phyloP scores from a whole-genome alignment of 345 rosid species.

The Salix arbutifolia region DNA sequence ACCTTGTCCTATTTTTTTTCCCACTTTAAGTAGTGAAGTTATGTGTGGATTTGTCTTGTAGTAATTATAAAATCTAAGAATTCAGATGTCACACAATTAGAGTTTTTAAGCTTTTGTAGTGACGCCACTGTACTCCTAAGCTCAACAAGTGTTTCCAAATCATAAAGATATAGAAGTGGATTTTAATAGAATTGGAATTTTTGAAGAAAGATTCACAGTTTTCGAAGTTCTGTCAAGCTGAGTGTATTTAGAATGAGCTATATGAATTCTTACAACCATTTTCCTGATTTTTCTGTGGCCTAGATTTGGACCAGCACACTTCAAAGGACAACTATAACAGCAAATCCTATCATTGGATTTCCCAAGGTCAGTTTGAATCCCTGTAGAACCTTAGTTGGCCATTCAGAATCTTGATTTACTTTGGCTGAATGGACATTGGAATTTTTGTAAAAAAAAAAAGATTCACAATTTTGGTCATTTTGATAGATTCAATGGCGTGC shows the following conservation, averaged over 20 bases:
- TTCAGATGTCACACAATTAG: background rate
- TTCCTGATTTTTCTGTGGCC: background rate
- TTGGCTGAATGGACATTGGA: background rate
- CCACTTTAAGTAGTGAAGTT: background rate
- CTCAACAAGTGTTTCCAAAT: background rate
- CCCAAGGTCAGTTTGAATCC: constrained; percentile 66
- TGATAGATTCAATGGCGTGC: constrained; percentile 99
- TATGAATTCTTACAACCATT: background rate
- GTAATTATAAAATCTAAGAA: background rate
- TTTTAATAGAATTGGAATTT: too few species aligned
- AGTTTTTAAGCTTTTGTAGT: background rate
- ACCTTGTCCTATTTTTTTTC: background rate
- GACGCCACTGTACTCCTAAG: background rate
- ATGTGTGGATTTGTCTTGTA: background rate
- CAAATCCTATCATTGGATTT: constrained; percentile 79
- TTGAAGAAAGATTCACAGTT: too few species aligned
- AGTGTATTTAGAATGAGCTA: background rate
- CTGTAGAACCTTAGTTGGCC: background rate
- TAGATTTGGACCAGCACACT: constrained; percentile 99
- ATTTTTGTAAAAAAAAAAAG: background rate
- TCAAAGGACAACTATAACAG: constrained; percentile 84
- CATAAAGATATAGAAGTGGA: background rate
- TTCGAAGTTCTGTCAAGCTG: background rate
- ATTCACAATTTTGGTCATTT: constrained; percentile 3
- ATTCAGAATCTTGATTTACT: background rate